phyloP scores from a whole-genome alignment of 192 early-diverging fungal genomes.

The Podila verticillata region DNA sequence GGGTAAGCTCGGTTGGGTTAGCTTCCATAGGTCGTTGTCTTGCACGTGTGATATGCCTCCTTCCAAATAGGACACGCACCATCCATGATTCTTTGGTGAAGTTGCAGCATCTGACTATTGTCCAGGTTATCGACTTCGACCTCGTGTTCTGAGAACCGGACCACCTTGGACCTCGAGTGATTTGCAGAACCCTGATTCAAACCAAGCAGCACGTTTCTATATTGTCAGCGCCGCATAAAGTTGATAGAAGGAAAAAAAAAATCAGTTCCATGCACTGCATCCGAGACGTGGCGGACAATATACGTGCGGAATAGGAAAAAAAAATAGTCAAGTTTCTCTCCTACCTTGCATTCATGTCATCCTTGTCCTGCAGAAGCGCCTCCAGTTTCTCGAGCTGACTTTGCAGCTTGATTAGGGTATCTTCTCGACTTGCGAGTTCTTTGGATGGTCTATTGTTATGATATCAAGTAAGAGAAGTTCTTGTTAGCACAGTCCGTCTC shows the following conservation, averaged over 20 bases:
- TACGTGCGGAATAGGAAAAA: not conserved
- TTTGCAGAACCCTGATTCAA: slow-evolving; percentile 44
- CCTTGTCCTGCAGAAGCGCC: slow-evolving; percentile 54
- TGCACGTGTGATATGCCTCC: too few species aligned
- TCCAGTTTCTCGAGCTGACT: slow-evolving; percentile 71
- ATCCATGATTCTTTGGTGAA: slow-evolving; percentile 73
- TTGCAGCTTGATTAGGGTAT: slow-evolving; percentile 68
- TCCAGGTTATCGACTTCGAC: slow-evolving; percentile 55
- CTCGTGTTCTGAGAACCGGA: slow-evolving; percentile 53
- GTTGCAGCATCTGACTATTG: slow-evolving; percentile 62
- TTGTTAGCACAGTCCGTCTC: too few species aligned
- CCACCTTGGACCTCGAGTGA: slow-evolving; percentile 42
- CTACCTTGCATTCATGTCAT: slow-evolving; percentile 56
- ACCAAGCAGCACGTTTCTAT: slow-evolving; percentile 41
- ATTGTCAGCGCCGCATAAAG: too few species aligned
- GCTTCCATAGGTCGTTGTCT: not conserved
- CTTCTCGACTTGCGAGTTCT: slow-evolving; percentile 69
- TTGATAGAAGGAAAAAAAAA: not conserved
- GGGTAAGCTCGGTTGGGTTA: not conserved
- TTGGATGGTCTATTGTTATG: slow-evolving; percentile 39
- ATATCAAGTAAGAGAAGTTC: not conserved
- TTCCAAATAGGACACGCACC: slow-evolving; percentile 48
- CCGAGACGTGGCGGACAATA: not conserved
- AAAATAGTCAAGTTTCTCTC: not conserved
- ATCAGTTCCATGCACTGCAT: not conserved